These are phyloP conservation scores for Taphrina communis DNA, from an alignment of 1,139 yeast species.

Conservation along the genomic window DNA sequence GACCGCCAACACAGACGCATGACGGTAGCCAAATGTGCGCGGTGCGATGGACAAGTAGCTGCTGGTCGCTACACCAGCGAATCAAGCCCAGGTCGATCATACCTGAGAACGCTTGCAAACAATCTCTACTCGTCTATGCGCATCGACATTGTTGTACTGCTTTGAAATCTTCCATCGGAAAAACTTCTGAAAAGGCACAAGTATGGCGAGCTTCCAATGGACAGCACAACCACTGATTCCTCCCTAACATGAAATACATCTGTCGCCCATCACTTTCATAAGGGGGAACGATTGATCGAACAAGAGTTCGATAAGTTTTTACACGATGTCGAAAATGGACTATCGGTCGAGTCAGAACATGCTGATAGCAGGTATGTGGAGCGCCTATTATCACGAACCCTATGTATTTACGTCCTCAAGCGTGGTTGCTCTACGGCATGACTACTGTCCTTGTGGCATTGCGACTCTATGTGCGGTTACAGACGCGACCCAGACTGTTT, in stretches of 20 bases:
- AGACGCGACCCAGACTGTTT: background rate
- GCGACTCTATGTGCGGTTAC: constrained; percentile 13
- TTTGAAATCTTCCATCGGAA: too few relatives aligned
- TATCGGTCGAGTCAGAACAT: constrained; percentile 7
- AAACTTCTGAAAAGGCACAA: background rate
- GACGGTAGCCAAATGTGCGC: background rate
- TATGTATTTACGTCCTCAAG: constrained; percentile 5
- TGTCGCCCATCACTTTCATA: too few relatives aligned
- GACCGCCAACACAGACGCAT: background rate
- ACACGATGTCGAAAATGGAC: background rate
- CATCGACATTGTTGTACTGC: background rate
- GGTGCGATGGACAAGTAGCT: background rate
- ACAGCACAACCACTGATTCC: background rate
- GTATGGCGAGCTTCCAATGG: background rate
- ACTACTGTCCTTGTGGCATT: background rate
- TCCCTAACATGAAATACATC: background rate
- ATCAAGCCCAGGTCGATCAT: background rate
- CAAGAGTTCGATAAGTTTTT: too few relatives aligned
- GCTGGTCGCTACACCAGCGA: background rate
- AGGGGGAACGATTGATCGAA: too few relatives aligned
- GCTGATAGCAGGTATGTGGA: constrained; percentile 7
- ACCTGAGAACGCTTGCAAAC: constrained; percentile 1
- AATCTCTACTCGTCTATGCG: background rate
- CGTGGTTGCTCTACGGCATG: constrained; percentile 1
- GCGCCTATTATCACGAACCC: too few relatives aligned